These are phyloP conservation scores for Cutaneotrichosporon dermatis DNA, from an alignment of 1,284 basidiomycete genomes.

Conservation along the genomic window DNA sequence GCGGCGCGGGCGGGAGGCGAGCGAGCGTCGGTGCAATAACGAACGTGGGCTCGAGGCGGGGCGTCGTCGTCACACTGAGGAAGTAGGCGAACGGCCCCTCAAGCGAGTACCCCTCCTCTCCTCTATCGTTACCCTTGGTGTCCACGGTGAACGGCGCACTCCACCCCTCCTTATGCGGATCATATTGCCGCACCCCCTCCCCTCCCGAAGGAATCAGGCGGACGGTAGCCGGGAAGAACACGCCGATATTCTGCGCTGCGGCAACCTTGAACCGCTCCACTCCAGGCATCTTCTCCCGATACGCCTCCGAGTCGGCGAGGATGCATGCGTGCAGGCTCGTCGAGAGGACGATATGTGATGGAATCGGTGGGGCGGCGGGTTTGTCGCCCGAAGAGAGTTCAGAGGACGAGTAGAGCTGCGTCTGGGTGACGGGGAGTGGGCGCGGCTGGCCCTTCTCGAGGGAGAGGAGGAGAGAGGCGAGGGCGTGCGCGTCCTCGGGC, in stretches of 20 bases:
- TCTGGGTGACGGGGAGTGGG: conserved; percentile 60
- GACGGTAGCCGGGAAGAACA: conserved; percentile 59
- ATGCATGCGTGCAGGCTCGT: conserved; percentile 79
- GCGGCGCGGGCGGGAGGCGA: conserved; percentile 28
- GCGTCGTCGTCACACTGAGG: conserved; percentile 71
- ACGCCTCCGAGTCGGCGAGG: conserved; percentile 69
- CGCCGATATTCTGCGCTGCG: conserved; percentile 65
- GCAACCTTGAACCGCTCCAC: conserved; percentile 83
- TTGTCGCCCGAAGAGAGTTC: too few relatives aligned
- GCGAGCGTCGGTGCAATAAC: conserved; percentile 62
- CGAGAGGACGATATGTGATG: conserved; percentile 52
- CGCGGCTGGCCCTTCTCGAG: conserved; percentile 53
- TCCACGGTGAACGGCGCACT: conserved; percentile 48
- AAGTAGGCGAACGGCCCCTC: conserved; percentile 82
- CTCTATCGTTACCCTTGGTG: not conserved
- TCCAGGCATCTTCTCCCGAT: conserved; percentile 66
- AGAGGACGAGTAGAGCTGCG: conserved; percentile 45
- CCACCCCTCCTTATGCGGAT: conserved; percentile 59
- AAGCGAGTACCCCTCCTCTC: conserved; percentile 18
- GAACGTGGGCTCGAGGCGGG: conserved; percentile 76
- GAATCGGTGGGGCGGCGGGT: conserved; percentile 63
- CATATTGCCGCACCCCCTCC: conserved; percentile 55
- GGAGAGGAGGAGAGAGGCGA: conserved; percentile 18
- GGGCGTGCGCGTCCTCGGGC: not conserved
- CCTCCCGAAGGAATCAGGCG: too few relatives aligned